Percentiles rank a stretch among this genome's conserved stretches.
These are phyloP conservation scores for Pigoraptor vietnamica DNA, from an alignment of 78 protist genomes.

Conservation along the genomic window DNA sequence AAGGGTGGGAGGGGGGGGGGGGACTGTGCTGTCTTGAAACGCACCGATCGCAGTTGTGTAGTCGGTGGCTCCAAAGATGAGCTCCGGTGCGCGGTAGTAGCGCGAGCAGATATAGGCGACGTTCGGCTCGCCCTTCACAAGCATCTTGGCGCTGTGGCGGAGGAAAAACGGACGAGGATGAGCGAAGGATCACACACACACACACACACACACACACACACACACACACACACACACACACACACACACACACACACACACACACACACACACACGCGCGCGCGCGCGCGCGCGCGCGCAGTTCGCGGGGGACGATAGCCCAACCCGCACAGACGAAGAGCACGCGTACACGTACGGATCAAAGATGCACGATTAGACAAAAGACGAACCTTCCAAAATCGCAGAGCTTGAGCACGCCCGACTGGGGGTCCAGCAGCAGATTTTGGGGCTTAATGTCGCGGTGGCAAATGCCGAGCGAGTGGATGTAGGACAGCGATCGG, in stretches of 20 bases:
- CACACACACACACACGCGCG: no score
- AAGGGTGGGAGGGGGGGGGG: no score
- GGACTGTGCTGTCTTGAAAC: slow-evolving; percentile 20
- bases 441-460: slow-evolving; percentile 91
- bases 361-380: not conserved
- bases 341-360: not conserved
- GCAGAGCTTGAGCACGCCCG: slow-evolving; percentile 89
- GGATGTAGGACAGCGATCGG: slow-evolving; percentile 82
- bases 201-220: no score
- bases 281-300: no score
- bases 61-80: slow-evolving; percentile 95
- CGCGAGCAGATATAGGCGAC: slow-evolving; percentile 99
- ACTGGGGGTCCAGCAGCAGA: slow-evolving; percentile 72
- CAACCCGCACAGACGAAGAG: no score
- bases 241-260: no score
- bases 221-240: no score
- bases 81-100: slow-evolving; percentile 99
- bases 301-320: no score
- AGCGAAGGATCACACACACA: not conserved
- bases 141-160: slow-evolving; percentile 65
- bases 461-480: slow-evolving; percentile 75
- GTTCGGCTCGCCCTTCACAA: slow-evolving; percentile 91
- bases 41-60: slow-evolving; percentile 89
- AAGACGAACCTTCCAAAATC: slow-evolving; percentile 87
- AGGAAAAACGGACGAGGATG: not conserved